These are phyloP conservation scores for Saxophila tyrrhenica DNA, from an alignment of 495 filamentous ascomycete genomes.

Conservation along the genomic window DNA sequence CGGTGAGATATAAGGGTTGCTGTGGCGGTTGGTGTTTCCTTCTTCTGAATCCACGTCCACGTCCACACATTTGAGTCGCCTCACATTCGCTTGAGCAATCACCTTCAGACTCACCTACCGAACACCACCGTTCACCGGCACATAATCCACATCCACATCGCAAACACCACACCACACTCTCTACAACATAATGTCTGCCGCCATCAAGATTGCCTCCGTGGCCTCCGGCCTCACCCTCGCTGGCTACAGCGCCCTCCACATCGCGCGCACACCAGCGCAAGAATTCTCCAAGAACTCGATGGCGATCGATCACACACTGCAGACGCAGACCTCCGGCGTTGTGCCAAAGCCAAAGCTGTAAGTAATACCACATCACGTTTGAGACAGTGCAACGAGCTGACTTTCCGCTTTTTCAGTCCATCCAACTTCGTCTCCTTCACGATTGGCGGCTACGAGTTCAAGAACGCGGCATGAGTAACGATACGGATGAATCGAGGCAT, in stretches of 20 bases:
- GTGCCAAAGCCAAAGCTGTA: slow-evolving; percentile 17
- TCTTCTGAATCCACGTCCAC: background rate
- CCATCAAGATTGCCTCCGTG: slow-evolving; percentile 74
- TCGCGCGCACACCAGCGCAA: background rate
- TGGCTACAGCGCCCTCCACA: slow-evolving; percentile 15
- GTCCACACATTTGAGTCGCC: background rate
- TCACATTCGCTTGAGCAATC: background rate
- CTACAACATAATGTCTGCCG: slow-evolving; percentile 14
- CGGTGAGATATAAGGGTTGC: background rate
- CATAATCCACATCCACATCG: background rate
- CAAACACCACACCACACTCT: background rate
- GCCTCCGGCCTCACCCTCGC: slow-evolving; percentile 81
- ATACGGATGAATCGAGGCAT: background rate
- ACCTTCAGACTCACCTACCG: background rate
- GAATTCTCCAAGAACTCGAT: slow-evolving; percentile 15
- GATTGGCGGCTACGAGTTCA: slow-evolving; percentile 13
- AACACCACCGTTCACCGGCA: background rate
- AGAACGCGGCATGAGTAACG: slow-evolving; percentile 7
- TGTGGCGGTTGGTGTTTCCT: background rate
- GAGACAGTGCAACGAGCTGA: background rate
- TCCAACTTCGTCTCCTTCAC: slow-evolving; percentile 17
- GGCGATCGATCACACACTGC: slow-evolving; percentile 7
- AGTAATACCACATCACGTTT: background rate
- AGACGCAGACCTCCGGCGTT: slow-evolving; percentile 2
- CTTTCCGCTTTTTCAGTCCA: slow-evolving; percentile 2